A percentile compares a stretch with the other conserved stretches of the same genome.
Evolutionary conservation across 2,329 filamentous ascomycete genomes (phyloP).

Genomic region (Microdochium paspali): DNA sequence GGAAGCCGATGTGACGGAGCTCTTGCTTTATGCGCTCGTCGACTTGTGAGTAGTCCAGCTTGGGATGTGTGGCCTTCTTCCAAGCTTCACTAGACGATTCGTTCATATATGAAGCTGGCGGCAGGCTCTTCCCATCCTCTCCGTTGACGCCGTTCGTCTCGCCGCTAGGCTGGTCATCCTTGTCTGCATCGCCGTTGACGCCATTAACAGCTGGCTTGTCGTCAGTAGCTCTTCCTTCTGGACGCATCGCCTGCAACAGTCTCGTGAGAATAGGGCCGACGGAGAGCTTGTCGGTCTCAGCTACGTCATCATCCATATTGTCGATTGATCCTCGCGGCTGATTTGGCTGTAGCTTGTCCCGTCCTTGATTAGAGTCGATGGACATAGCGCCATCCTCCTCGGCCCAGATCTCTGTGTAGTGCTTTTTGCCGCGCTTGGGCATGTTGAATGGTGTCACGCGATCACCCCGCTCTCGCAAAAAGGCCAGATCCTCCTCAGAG

Average conservation of each 20-base stretch:
- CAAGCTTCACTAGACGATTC: slow-evolving; percentile 68
- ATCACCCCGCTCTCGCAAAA: slow-evolving; percentile 83
- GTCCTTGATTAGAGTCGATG: slow-evolving; percentile 54
- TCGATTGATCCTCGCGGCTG: slow-evolving; percentile 80
- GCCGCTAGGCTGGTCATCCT: slow-evolving; percentile 41
- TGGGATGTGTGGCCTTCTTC: slow-evolving; percentile 67
- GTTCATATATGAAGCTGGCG: slow-evolving; percentile 70
- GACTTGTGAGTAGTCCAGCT: slow-evolving; percentile 75
- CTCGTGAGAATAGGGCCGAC: slow-evolving; percentile 79
- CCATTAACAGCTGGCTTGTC: slow-evolving; percentile 47
- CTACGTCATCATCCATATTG: slow-evolving; percentile 74
- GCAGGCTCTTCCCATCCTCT: slow-evolving; percentile 32
- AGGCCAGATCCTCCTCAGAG: slow-evolving; percentile 88
- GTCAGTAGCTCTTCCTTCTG: slow-evolving; percentile 54
- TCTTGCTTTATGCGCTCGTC: slow-evolving; percentile 90
- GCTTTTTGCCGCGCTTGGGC: slow-evolving; percentile 72
- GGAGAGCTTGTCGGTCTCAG: slow-evolving; percentile 82
- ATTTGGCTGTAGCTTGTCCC: slow-evolving; percentile 65
- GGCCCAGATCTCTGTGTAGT: slow-evolving; percentile 87
- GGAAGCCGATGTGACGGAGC: slow-evolving; percentile 80
- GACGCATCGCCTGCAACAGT: slow-evolving; percentile 70
- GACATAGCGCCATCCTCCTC: slow-evolving; percentile 82
- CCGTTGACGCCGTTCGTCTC: slow-evolving; percentile 31
- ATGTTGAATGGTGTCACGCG: slow-evolving; percentile 76
- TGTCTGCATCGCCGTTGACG: slow-evolving; percentile 29